phyloP scores from a whole-genome alignment of 2,329 filamentous ascomycete genomes.

The Penicillium corylophilum region DNA sequence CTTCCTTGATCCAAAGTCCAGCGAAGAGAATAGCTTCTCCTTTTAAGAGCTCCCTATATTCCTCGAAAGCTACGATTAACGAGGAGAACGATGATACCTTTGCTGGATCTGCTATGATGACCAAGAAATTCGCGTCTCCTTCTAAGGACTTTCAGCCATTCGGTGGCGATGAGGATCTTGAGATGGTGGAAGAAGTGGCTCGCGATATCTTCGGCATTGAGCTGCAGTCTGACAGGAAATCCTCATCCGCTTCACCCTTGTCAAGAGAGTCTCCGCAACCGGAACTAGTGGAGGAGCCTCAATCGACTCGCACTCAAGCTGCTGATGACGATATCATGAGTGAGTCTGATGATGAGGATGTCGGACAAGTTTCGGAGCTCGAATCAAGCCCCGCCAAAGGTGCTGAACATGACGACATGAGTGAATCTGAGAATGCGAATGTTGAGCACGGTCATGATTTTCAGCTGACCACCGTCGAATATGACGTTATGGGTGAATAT shows the following conservation, averaged over 20 bases:
- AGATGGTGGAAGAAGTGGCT: slow-evolving; percentile 24
- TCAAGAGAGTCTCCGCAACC: background rate
- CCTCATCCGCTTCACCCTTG: slow-evolving; percentile 6
- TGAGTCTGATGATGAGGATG: slow-evolving; percentile 4
- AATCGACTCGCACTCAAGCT: background rate
- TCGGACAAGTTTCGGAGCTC: background rate
- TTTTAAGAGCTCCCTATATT: slow-evolving; percentile 33
- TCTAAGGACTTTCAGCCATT: background rate
- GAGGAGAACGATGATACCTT: background rate
- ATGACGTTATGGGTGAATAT: background rate
- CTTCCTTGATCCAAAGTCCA: slow-evolving; percentile 44
- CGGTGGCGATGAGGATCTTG: slow-evolving; percentile 13
- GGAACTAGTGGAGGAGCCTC: background rate
- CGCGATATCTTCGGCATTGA: slow-evolving; percentile 24
- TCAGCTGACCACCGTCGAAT: no score
- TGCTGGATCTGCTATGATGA: background rate
- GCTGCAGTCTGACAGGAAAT: slow-evolving; percentile 11
- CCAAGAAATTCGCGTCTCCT: slow-evolving; percentile 3
- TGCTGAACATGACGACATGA: background rate
- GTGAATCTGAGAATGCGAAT: slow-evolving; percentile 3
- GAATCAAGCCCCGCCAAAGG: no score
- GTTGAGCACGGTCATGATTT: no score
- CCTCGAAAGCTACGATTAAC: slow-evolving; percentile 2
- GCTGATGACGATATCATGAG: background rate
- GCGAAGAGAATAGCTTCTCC: slow-evolving; percentile 45